These are phyloP conservation scores for Ganoderma meredithae DNA, from an alignment of 1,284 basidiomycete genomes.

Conservation along the genomic window DNA sequence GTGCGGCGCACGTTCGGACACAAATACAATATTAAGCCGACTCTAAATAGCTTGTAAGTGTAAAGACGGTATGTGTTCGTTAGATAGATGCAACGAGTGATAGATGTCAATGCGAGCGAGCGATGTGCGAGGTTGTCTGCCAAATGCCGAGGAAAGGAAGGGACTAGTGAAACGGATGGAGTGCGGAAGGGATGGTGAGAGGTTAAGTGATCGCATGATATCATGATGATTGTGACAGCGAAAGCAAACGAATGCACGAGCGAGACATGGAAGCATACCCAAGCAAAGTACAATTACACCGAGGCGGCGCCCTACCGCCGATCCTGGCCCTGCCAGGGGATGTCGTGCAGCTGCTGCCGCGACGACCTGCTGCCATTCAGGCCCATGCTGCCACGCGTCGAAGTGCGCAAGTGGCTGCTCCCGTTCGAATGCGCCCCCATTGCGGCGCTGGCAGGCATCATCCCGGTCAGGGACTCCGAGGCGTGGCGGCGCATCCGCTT, in stretches of 20 bases:
- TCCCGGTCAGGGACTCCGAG: conserved; percentile 63
- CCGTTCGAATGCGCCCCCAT: conserved; percentile 15
- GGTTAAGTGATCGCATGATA: conserved; percentile 26
- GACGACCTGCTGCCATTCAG: conserved; percentile 24
- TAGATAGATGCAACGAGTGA: conserved; percentile 28
- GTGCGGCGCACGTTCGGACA: conserved; percentile 8
- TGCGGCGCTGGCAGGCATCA: conserved; percentile 19
- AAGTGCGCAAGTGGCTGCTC: conserved; percentile 21
- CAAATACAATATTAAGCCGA: conserved; percentile 32
- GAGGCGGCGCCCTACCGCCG: conserved; percentile 24
- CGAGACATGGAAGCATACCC: conserved; percentile 16
- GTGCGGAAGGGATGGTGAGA: conserved; percentile 5
- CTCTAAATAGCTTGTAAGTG: conserved; percentile 22
- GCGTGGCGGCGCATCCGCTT: conserved; percentile 72
- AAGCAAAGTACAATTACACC: conserved; percentile 22
- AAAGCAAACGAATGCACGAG: conserved; percentile 30
- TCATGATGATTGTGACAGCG: conserved; percentile 20
- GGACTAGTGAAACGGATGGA: conserved; percentile 10
- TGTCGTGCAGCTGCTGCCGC: conserved; percentile 33
- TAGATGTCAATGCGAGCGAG: conserved; percentile 8
- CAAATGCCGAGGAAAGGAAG: conserved; percentile 1
- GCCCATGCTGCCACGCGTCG: conserved; percentile 21
- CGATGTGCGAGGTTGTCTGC: conserved; percentile 15
- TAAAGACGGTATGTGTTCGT: conserved; percentile 29
- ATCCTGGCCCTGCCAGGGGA: conserved; percentile 34